Percentiles rank a stretch among this genome's conserved stretches.
phyloP scores from a whole-genome alignment of 352 stramenopile genomes.

The Phytophthora brassicae region DNA sequence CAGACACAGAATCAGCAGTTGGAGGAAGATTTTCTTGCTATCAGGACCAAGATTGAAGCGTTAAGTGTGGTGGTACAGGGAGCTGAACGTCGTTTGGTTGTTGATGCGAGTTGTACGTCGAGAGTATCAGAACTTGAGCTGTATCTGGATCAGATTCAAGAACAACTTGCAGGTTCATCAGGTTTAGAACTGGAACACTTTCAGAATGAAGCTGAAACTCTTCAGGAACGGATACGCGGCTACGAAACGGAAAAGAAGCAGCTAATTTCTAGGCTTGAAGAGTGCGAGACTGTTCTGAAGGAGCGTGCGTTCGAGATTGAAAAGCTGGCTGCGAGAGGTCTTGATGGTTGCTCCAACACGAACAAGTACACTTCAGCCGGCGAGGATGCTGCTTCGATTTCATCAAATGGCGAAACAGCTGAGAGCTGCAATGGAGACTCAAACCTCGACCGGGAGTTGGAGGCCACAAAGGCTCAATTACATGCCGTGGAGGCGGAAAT shows the following conservation, averaged over 20 bases:
- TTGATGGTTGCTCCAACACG: conserved; percentile 8
- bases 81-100: background rate
- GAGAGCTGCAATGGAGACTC: conserved; percentile 21
- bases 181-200: conserved; percentile 13
- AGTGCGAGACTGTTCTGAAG: conserved; percentile 33
- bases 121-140: conserved; percentile 15
- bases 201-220: conserved; percentile 12
- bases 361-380: conserved; percentile 14
- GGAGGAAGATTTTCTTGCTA: conserved; percentile 14
- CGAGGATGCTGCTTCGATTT: conserved; percentile 19
- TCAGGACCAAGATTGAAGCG: conserved; percentile 22
- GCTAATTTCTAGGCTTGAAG: conserved; percentile 26
- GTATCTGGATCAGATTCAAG: conserved; percentile 24
- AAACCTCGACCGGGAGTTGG: conserved; percentile 29
- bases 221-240: conserved; percentile 26
- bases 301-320: conserved; percentile 20
- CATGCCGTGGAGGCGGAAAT: conserved; percentile 52
- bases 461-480: conserved; percentile 34
- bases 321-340: conserved; percentile 15
- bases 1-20: conserved; percentile 17
- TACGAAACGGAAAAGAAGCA: conserved; percentile 31
- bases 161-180: conserved; percentile 12
- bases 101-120: background rate
- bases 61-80: conserved; percentile 16
- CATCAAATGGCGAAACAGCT: conserved; percentile 16